Percentiles rank a stretch among this genome's conserved stretches.
Evolutionary conservation across 2,329 filamentous ascomycete species (phyloP).

Genomic region (Botryosphaeria dothidea): DNA sequence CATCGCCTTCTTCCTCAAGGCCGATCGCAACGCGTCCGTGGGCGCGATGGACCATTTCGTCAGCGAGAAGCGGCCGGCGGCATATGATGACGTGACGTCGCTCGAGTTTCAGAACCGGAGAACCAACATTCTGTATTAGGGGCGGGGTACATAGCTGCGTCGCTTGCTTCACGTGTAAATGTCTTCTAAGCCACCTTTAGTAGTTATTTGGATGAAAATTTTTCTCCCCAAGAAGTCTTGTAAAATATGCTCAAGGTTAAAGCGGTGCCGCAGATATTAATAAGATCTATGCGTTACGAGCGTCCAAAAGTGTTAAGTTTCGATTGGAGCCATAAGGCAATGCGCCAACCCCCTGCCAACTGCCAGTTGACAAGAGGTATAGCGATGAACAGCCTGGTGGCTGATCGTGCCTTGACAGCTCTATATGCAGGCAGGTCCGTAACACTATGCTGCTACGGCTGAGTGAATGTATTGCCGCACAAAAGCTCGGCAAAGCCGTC

Average conservation of each 20-base stretch:
- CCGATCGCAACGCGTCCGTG: neutral
- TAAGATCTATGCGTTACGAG: no score
- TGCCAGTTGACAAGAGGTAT: no score
- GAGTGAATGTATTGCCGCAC: no score
- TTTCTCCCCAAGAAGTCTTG: neutral
- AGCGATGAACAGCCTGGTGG: no score
- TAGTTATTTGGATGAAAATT: neutral
- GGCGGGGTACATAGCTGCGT: neutral
- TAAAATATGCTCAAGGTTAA: neutral
- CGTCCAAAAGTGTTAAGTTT: no score
- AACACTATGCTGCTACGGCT: no score
- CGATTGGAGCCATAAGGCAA: no score
- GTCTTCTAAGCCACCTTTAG: neutral
- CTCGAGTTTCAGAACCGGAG: neutral
- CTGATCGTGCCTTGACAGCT: no score
- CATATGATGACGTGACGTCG: neutral
- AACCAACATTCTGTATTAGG: neutral
- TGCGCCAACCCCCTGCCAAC: no score
- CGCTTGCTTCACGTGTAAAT: neutral
- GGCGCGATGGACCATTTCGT: neutral
- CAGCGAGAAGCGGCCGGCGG: neutral
- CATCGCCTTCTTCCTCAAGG: neutral
- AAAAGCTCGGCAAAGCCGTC: no score
- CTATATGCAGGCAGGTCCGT: no score
- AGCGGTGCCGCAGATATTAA: neutral